Evolutionary conservation across 108 stramenopile species (phyloP), one percentile per base, ranked within the genome.

Genomic region (Skeletonema menzelii): DNA sequence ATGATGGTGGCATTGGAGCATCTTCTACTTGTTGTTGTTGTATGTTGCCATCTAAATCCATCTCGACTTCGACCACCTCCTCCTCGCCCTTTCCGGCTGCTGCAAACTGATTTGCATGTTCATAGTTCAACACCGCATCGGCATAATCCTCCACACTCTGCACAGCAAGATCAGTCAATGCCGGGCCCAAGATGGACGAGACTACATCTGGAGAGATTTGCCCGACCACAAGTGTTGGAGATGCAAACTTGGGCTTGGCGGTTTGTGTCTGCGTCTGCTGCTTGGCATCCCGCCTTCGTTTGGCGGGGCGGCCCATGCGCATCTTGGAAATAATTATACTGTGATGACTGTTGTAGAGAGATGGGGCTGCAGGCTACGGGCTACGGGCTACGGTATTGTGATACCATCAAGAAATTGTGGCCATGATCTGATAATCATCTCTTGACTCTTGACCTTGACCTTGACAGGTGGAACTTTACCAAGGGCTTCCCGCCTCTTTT

Each of bases 191-290:
- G 3, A 86, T 78, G 17, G 79, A 72, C 8, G 83, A 69, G 46
- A 95, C 82, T 19, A 90, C 58, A 64, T 92, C 86, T 12, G 90
- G 65, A n/a, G 89, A 91, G 10, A 95, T 34, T 57, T 87, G 79
- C 22, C 91, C 91, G 2, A 87, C 88, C 4, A 89, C 73, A 42
- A 82, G 67, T 5, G 65, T 82, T 5, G 82, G 71, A 10, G 85
- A 84, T 69, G 86, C 63, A 35, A 53, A 71, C 38, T 82, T 82
- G 28, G 70, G 75, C n/a, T 35, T 61, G 3, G 70, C 64, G 14
- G 28, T 56, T 58, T 65, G 26, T 27, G 49, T 46, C 26, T 56
- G 53, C 53, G 27, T 2, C 32, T 55, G 17, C 2, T 47, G 27
- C 14, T 24, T 31, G 66, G 66, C 28, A 32, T 64, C 14, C 44